Conservation (phyloP, 257 asterid species). For the Ajuga chamaepitys region DNA sequence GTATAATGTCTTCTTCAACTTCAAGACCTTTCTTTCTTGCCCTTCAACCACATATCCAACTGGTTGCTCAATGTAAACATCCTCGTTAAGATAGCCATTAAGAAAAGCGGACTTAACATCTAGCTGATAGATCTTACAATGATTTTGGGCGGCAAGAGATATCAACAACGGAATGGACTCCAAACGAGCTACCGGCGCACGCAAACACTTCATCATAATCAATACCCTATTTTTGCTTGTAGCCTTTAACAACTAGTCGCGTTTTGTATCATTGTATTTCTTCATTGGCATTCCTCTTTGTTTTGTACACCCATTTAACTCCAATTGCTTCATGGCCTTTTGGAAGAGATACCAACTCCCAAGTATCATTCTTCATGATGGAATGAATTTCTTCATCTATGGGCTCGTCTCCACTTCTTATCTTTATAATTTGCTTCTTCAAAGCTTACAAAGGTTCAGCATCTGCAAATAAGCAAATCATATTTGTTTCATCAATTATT, state of each 20-base stretch:
- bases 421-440: not conserved
- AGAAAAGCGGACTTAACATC: not conserved
- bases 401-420: not conserved
- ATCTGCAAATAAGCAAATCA: not conserved
- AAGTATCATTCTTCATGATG: too few relatives aligned
- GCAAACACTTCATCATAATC: not conserved
- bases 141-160: not conserved
- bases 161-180: not conserved
- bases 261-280: not conserved
- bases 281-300: not conserved
- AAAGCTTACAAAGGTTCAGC: not conserved
- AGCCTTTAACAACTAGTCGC: too few relatives aligned
- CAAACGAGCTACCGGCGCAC: not conserved
- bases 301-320: not conserved
- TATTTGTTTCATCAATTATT: not conserved
- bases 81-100: not conserved
- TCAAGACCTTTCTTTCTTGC: not conserved
- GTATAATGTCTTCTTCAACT: not conserved
- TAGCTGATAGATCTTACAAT: not conserved
- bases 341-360: too few relatives aligned
- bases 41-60: not conserved
- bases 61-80: too few relatives aligned
- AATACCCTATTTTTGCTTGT: not conserved
- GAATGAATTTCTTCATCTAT: too few relatives aligned
- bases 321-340: too few relatives aligned